Percentiles rank a stretch among this genome's conserved stretches.
phyloP scores from a whole-genome alignment of 805 yeast species.

The Nakazawaea ishiwadae region DNA sequence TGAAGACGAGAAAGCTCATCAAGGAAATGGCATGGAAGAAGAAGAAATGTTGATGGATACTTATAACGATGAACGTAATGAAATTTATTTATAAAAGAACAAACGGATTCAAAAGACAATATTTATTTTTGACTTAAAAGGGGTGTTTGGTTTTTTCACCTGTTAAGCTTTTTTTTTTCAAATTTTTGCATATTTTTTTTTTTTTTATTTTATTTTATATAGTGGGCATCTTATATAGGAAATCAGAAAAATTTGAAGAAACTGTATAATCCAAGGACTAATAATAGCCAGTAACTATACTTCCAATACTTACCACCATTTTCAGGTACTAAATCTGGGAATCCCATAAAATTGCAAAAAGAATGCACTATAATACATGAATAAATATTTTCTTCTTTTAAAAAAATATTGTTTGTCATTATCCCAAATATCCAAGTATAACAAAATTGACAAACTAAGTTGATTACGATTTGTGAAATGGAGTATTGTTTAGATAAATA shows the following conservation, averaged over 20 bases:
- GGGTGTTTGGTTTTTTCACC: no score
- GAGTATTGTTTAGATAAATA: constrained; percentile 24
- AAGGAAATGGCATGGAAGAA: background rate
- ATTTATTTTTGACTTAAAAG: no score
- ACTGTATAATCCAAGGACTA: constrained; percentile 19
- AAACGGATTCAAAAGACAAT: background rate
- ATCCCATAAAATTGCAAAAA: constrained; percentile 67
- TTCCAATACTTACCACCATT: constrained; percentile 21
- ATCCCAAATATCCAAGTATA: constrained; percentile 74
- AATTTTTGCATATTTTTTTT: no score
- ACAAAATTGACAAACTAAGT: constrained; percentile 45
- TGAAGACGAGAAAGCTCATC: constrained; percentile 2
- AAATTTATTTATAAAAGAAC: constrained; percentile 6
- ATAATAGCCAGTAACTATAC: constrained; percentile 31
- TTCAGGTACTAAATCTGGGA: constrained; percentile 38
- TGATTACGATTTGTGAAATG: constrained; percentile 27
- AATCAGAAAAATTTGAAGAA: background rate
- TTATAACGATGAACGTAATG: constrained; percentile 8
- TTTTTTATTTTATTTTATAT: no score
- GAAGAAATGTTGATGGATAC: constrained; percentile 3
- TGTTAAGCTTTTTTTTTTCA: no score
- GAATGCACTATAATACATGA: constrained; percentile 54
- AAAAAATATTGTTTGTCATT: constrained; percentile 55
- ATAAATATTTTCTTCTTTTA: constrained; percentile 46
- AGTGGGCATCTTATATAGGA: no score